Conservation (phyloP, 1,284 basidiomycete genomes). For the Ceratobasidium sp. region DNA sequence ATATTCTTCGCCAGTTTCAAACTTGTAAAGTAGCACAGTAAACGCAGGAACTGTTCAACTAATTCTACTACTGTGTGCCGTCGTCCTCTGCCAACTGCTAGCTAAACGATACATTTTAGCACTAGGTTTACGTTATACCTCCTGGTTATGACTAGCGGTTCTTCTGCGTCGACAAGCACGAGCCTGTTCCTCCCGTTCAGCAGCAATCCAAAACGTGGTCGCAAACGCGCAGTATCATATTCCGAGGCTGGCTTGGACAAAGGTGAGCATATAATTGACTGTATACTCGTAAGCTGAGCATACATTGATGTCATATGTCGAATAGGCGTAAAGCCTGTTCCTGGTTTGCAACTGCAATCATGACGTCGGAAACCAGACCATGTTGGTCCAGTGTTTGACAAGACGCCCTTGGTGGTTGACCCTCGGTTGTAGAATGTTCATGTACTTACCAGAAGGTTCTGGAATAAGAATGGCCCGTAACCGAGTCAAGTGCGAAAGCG, state of each 20-base stretch:
- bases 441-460: too few relatives aligned
- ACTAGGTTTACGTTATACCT: background rate
- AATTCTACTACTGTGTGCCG: background rate
- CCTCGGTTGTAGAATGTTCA: background rate
- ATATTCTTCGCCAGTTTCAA: background rate
- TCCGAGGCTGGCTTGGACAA: background rate
- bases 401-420: background rate
- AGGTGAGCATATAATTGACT: background rate
- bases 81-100: background rate
- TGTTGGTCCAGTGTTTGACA: background rate
- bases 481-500: too few relatives aligned
- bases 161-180: too few relatives aligned
- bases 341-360: background rate
- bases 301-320: background rate
- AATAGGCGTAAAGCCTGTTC: too few relatives aligned
- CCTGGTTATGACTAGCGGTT: too few relatives aligned
- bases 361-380: background rate
- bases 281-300: background rate
- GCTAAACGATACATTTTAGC: background rate
- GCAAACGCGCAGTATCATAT: background rate
- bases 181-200: background rate
- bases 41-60: background rate
- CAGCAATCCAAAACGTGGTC: background rate
- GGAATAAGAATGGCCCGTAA: too few relatives aligned
- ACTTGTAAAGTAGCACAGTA: constrained; percentile 9